phyloP scores from a whole-genome alignment of 352 stramenopile genomes.

The Phytophthora quininea region DNA sequence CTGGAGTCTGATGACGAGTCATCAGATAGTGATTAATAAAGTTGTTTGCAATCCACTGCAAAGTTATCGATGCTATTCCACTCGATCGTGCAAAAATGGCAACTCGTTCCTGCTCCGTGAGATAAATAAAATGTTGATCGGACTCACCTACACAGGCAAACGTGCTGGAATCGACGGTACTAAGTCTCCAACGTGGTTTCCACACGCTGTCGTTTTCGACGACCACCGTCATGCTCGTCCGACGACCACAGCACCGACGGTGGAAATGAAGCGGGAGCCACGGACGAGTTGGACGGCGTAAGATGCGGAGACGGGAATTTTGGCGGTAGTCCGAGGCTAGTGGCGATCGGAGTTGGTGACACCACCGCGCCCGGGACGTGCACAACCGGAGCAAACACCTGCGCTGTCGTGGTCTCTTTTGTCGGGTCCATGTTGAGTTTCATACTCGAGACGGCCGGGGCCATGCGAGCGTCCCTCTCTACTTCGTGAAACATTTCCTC shows the following conservation, averaged over 20 bases:
- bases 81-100: constrained; percentile 1
- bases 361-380: constrained; percentile 18
- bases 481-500: constrained; percentile 85
- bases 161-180: not conserved
- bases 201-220: constrained; percentile 1
- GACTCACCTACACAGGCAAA: not conserved
- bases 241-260: constrained; percentile 55
- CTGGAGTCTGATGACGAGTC: constrained; percentile 12
- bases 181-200: constrained; percentile 12
- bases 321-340: constrained; percentile 9
- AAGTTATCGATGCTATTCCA: not conserved
- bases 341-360: constrained; percentile 41
- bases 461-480: constrained; percentile 61
- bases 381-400: constrained; percentile 26
- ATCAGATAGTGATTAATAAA: constrained; percentile 35
- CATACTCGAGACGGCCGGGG: constrained; percentile 54
- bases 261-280: constrained; percentile 45
- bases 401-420: constrained; percentile 1
- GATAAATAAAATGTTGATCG: constrained; percentile 35
- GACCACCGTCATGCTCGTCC: constrained; percentile 37
- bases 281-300: constrained; percentile 49
- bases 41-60: not conserved
- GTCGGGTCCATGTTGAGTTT: constrained; percentile 53
- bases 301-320: constrained; percentile 51
- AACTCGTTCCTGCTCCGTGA: not conserved